phyloP scores from a whole-genome alignment of 2,329 filamentous ascomycete genomes.

The Penicillium hordei region DNA sequence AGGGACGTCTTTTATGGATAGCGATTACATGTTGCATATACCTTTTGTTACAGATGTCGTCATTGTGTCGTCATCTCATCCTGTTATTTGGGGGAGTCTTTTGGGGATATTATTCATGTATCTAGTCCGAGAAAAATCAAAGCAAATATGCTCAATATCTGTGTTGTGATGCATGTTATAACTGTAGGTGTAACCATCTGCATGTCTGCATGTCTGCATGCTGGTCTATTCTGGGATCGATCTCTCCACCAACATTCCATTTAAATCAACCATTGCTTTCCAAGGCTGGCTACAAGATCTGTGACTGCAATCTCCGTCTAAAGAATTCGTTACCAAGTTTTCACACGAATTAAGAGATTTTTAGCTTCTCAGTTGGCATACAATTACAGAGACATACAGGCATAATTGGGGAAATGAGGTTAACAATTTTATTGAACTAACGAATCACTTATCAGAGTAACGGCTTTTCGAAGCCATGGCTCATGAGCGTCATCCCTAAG shows the following conservation, averaged over 20 bases:
- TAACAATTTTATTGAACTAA: too few relatives aligned
- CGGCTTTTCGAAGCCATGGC: too few relatives aligned
- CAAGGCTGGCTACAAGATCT: too few relatives aligned
- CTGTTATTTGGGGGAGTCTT: not conserved
- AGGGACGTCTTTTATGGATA: slow-evolving; percentile 7
- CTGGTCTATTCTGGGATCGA: not conserved
- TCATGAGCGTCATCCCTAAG: too few relatives aligned
- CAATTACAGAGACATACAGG: too few relatives aligned
- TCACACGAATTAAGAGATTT: too few relatives aligned
- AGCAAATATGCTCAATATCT: not conserved
- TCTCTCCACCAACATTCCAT: too few relatives aligned
- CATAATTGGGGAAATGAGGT: too few relatives aligned
- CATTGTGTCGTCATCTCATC: not conserved
- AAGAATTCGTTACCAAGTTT: too few relatives aligned
- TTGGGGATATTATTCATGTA: slow-evolving; percentile 1
- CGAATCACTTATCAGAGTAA: too few relatives aligned
- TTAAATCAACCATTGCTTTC: not conserved
- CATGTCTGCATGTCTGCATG: not conserved
- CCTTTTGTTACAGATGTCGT: slow-evolving; percentile 5
- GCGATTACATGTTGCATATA: slow-evolving; percentile 8
- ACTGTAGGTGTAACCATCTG: not conserved
- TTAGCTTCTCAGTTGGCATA: too few relatives aligned
- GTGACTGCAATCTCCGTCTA: too few relatives aligned
- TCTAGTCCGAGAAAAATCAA: not conserved
- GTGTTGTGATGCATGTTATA: not conserved